Evolutionary conservation across 1,284 basidiomycete species (phyloP).

Genomic region (Puccinia brachypodii): DNA sequence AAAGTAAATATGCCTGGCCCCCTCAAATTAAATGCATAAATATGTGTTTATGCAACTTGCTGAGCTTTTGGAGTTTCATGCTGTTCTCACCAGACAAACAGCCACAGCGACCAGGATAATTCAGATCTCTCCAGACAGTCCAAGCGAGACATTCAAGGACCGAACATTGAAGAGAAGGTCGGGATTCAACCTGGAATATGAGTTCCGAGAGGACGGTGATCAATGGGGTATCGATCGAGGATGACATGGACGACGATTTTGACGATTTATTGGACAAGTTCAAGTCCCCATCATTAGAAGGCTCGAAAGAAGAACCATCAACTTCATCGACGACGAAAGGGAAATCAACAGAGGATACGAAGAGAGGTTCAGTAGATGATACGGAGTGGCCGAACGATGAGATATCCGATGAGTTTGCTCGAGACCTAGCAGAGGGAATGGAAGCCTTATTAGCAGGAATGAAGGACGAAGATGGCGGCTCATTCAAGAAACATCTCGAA

Average conservation of each 20-base stretch:
- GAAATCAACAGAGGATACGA: background rate
- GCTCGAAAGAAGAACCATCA: background rate
- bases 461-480: constrained; percentile 46
- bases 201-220: background rate
- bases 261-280: constrained; percentile 46
- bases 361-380: background rate
- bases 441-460: constrained; percentile 46
- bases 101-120: too few relatives aligned
- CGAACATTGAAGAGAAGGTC: too few relatives aligned
- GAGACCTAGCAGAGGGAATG: constrained; percentile 46
- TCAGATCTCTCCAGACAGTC: too few relatives aligned
- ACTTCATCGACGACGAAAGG: background rate
- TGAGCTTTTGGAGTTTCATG: too few relatives aligned
- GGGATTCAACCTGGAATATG: too few relatives aligned
- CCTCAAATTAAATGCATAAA: too few relatives aligned
- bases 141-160: too few relatives aligned
- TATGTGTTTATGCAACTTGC: too few relatives aligned
- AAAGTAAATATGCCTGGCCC: too few relatives aligned
- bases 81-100: too few relatives aligned
- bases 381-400: background rate
- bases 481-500: constrained; percentile 47
- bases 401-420: constrained; percentile 46
- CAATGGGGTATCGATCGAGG: constrained; percentile 30
- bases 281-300: background rate
- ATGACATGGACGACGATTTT: constrained; percentile 48